These are phyloP conservation scores for Lichenothelia convexa DNA, from an alignment of 495 filamentous ascomycete genomes.

Conservation along the genomic window DNA sequence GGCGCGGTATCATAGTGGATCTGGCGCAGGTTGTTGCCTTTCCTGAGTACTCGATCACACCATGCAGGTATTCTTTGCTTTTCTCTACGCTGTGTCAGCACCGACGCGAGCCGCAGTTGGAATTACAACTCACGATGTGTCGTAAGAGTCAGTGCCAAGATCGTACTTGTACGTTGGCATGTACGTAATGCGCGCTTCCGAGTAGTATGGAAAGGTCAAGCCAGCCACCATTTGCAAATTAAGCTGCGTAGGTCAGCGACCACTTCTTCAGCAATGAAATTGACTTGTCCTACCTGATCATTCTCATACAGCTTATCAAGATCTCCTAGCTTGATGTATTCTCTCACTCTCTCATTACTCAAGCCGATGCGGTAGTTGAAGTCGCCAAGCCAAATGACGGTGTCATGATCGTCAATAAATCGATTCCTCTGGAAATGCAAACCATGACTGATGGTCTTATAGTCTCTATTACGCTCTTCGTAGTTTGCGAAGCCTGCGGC, in stretches of 20 bases:
- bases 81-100: slow-evolving; percentile 35
- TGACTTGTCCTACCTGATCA: slow-evolving; percentile 48
- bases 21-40: slow-evolving; percentile 68
- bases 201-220: slow-evolving; percentile 74
- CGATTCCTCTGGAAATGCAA: slow-evolving; percentile 80
- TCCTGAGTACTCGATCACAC: slow-evolving; percentile 84
- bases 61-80: slow-evolving; percentile 91
- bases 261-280: slow-evolving; percentile 5
- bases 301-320: slow-evolving; percentile 73
- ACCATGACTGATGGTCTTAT: slow-evolving; percentile 71
- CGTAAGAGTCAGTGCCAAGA: slow-evolving; percentile 68
- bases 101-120: not conserved
- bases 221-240: slow-evolving; percentile 94
- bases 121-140: slow-evolving; percentile 54
- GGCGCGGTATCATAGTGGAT: slow-evolving; percentile 60
- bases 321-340: slow-evolving; percentile 49
- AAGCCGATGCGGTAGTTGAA: slow-evolving; percentile 97
- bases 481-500: slow-evolving; percentile 96
- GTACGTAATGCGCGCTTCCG: slow-evolving; percentile 69
- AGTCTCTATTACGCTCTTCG: slow-evolving; percentile 87
- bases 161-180: slow-evolving; percentile 93
- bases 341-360: slow-evolving; percentile 56
- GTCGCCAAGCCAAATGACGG: slow-evolving; percentile 93
- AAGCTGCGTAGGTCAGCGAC: slow-evolving; percentile 31
- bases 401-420: slow-evolving; percentile 79